phyloP scores from a whole-genome alignment of 345 rosid genomes.

The Linum lewisii region DNA sequence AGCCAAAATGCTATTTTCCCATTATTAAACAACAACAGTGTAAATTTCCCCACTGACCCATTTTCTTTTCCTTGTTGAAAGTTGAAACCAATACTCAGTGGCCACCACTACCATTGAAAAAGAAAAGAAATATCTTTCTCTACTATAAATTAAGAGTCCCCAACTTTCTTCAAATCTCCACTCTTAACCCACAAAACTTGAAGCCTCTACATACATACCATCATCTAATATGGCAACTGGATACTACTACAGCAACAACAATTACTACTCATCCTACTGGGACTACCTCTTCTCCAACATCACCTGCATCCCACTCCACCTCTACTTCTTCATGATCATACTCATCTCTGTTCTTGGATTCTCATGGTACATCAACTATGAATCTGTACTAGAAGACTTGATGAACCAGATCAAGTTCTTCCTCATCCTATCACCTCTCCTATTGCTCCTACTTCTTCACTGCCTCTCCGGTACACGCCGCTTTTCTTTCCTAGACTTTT shows the following conservation, averaged over 20 bases:
- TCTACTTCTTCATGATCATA: constrained; percentile 29
- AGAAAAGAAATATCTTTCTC: no score
- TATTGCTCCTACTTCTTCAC: constrained; percentile 34
- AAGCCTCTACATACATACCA: no score
- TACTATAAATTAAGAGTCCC: no score
- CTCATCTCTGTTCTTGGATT: constrained; percentile 27
- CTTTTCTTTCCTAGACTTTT: constrained; percentile 13
- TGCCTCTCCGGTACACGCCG: constrained; percentile 20
- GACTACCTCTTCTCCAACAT: constrained; percentile 27
- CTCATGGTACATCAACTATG: constrained; percentile 48
- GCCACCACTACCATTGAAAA: no score
- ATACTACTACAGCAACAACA: background rate
- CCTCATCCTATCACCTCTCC: constrained; percentile 40
- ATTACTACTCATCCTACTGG: constrained; percentile 9
- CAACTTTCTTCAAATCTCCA: no score
- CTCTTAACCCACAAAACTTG: no score
- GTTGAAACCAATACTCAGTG: no score
- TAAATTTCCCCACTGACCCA: no score
- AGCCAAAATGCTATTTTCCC: no score
- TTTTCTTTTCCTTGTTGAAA: no score
- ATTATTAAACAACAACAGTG: no score
- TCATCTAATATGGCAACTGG: constrained; percentile 6
- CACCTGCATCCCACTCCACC: constrained; percentile 31
- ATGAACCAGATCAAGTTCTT: constrained; percentile 31
- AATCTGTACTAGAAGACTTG: constrained; percentile 32